Conservation (phyloP, 805 yeast genomes). For the Lachancea nothofagi region DNA sequence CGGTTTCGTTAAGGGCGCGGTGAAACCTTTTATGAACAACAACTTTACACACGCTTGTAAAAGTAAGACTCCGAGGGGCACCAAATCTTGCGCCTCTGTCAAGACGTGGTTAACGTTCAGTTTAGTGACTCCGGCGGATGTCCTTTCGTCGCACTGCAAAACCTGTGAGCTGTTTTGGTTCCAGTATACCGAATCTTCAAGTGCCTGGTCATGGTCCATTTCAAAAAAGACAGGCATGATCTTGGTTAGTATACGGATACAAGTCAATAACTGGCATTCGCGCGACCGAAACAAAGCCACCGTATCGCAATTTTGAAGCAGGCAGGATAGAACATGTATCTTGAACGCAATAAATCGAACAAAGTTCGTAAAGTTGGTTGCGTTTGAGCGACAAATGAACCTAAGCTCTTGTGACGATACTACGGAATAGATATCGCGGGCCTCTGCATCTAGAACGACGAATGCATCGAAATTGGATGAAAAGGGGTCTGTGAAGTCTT, state of each 20-base stretch:
- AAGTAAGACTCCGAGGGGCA: constrained; percentile 35
- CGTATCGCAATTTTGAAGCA: constrained; percentile 8
- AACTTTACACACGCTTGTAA: constrained; percentile 23
- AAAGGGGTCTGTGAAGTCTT: constrained; percentile 11
- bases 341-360: constrained; percentile 38
- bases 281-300: constrained; percentile 14
- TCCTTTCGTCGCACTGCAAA: constrained; percentile 7
- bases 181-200: constrained; percentile 23
- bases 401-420: constrained; percentile 55
- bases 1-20: constrained; percentile 17
- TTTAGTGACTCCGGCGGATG: constrained; percentile 10
- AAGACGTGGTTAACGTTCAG: constrained; percentile 11
- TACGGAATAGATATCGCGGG: constrained; percentile 53
- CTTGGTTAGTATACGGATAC: constrained; percentile 59
- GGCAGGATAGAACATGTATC: constrained; percentile 25
- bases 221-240: constrained; percentile 67
- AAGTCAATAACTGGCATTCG: constrained; percentile 44
- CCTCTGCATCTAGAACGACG: constrained; percentile 34
- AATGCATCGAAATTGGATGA: constrained; percentile 12
- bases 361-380: constrained; percentile 50
- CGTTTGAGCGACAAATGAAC: constrained; percentile 52
- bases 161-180: constrained; percentile 11
- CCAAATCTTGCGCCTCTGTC: constrained; percentile 1
- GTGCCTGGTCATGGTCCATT: constrained; percentile 33
- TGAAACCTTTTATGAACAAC: constrained; percentile 28